phyloP scores from a whole-genome alignment of 768 basidiomycete genomes.

The Rhodotorula toruloides region DNA sequence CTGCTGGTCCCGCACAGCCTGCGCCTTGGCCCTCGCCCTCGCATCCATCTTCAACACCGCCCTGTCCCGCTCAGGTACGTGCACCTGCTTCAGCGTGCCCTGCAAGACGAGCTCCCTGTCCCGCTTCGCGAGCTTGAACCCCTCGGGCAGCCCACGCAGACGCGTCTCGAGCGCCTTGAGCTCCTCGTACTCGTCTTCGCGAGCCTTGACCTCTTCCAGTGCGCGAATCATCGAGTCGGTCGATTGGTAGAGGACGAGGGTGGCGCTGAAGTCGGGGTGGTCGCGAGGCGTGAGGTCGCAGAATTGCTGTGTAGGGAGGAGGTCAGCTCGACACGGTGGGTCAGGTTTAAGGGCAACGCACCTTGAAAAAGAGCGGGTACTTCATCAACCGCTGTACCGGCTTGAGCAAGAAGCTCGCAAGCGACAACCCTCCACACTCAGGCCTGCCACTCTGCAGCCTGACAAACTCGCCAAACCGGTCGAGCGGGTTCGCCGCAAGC shows the following conservation, averaged over 20 bases:
- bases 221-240: conserved; percentile 68
- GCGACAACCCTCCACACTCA: conserved; percentile 59
- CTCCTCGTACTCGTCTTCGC: conserved; percentile 82
- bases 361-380: conserved; percentile 70
- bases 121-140: conserved; percentile 58
- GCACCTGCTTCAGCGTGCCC: conserved; percentile 57
- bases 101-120: conserved; percentile 70
- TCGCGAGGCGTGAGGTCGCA: conserved; percentile 62
- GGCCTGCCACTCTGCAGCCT: conserved; percentile 53
- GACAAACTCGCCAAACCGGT: conserved; percentile 81
- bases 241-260: conserved; percentile 59
- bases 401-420: conserved; percentile 66
- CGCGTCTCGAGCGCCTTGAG: conserved; percentile 59
- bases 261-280: conserved; percentile 67
- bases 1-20: too few species aligned
- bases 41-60: conserved; percentile 33
- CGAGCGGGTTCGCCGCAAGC: conserved; percentile 53
- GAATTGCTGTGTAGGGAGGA: conserved; percentile 56
- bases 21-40: neutral
- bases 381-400: conserved; percentile 67
- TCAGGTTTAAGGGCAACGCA: conserved; percentile 48
- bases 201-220: conserved; percentile 74
- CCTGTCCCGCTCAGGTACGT: conserved; percentile 46
- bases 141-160: conserved; percentile 59
- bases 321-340: neutral